These are phyloP conservation scores for Umbelopsis vinacea DNA, from an alignment of 192 early-diverging fungal genomes.

Conservation along the genomic window DNA sequence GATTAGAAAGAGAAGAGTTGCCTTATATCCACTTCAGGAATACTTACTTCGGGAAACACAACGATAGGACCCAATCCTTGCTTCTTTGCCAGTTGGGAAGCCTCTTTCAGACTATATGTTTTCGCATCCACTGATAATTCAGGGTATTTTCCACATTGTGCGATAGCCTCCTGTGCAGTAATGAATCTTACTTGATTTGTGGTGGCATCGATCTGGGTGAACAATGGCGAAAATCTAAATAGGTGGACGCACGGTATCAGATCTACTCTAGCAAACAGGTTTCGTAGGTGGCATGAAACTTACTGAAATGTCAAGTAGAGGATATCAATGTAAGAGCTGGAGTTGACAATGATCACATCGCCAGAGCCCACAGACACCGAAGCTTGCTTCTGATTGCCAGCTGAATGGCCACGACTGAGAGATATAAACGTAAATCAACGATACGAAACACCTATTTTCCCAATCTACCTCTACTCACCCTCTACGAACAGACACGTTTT, in stretches of 20 bases:
- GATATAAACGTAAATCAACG: neutral
- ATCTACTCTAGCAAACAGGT: too few species aligned
- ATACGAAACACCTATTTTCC: too few species aligned
- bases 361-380: slow-evolving; percentile 51
- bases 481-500: slow-evolving; percentile 65
- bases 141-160: slow-evolving; percentile 49
- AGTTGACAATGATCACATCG: slow-evolving; percentile 82
- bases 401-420: slow-evolving; percentile 30
- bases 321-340: slow-evolving; percentile 83
- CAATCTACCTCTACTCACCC: slow-evolving; percentile 52
- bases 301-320: slow-evolving; percentile 73
- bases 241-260: neutral
- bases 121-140: slow-evolving; percentile 29
- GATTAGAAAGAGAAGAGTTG: neutral
- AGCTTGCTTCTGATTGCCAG: slow-evolving; percentile 28
- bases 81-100: slow-evolving; percentile 41
- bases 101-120: slow-evolving; percentile 47
- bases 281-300: neutral
- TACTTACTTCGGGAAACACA: slow-evolving; percentile 68
- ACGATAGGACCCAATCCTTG: slow-evolving; percentile 59
- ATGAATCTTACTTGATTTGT: slow-evolving; percentile 56
- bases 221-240: slow-evolving; percentile 64
- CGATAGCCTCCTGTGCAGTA: slow-evolving; percentile 46
- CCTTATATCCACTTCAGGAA: neutral
- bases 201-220: slow-evolving; percentile 55